Percentiles rank a stretch among this genome's conserved stretches.
phyloP scores from a whole-genome alignment of 1,139 yeast genomes.

The Arxiozyma telluris region DNA sequence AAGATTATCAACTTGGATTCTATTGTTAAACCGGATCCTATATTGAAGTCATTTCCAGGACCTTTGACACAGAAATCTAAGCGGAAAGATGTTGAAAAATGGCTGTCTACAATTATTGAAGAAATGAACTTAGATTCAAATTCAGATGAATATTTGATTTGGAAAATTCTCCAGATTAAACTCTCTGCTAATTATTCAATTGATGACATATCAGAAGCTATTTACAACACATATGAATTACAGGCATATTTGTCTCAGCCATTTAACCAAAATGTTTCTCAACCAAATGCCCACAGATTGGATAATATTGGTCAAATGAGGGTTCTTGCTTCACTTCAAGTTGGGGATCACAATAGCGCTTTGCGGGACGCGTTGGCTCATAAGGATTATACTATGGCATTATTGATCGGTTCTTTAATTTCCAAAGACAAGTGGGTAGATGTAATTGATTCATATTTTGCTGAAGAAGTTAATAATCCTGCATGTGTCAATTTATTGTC shows the following conservation, averaged over 20 bases:
- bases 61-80: constrained; percentile 26
- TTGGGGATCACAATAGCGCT: constrained; percentile 63
- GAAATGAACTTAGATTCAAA: constrained; percentile 9
- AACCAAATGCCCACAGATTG: constrained; percentile 21
- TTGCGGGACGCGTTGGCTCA: constrained; percentile 51
- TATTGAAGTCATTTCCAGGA: constrained; percentile 32
- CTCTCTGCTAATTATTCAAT: constrained; percentile 15
- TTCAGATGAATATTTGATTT: constrained; percentile 12
- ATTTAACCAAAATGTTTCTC: constrained; percentile 10
- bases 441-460: constrained; percentile 45
- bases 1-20: constrained; percentile 30
- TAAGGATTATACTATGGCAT: constrained; percentile 71
- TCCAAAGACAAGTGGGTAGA: constrained; percentile 56
- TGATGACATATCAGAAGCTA: constrained; percentile 20
- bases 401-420: constrained; percentile 57
- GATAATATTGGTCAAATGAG: constrained; percentile 20
- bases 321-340: constrained; percentile 36
- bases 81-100: constrained; percentile 23
- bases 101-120: constrained; percentile 19
- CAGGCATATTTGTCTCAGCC: constrained; percentile 21
- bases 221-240: constrained; percentile 26
- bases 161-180: constrained; percentile 20
- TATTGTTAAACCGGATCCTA: constrained; percentile 25
- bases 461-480: constrained; percentile 34
- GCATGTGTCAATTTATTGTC: constrained; percentile 37